These are phyloP conservation scores for Talaromyces sp. DNA, from an alignment of 2,329 filamentous ascomycete species.

Conservation along the genomic window DNA sequence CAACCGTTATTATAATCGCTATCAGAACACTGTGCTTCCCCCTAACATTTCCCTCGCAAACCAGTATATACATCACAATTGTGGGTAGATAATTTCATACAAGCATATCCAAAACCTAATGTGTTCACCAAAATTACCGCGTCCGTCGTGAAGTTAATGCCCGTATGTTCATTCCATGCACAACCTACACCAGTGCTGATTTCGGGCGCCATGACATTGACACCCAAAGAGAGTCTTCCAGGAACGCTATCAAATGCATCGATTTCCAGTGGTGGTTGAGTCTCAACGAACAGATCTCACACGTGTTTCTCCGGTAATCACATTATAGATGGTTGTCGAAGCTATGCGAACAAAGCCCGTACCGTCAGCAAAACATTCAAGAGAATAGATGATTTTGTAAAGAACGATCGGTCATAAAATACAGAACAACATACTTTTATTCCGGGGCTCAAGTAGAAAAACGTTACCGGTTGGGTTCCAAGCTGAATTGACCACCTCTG, in stretches of 20 bases:
- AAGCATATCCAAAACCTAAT: background rate
- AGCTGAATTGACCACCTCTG: constrained; percentile 11
- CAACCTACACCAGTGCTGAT: background rate
- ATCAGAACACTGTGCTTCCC: background rate
- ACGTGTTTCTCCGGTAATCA: constrained; percentile 16
- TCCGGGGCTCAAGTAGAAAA: background rate
- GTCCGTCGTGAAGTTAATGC: background rate
- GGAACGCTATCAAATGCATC: background rate
- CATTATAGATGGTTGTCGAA: constrained; percentile 14
- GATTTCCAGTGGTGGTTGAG: background rate
- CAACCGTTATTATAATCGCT: background rate
- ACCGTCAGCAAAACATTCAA: background rate
- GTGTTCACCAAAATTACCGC: background rate
- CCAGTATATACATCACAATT: background rate
- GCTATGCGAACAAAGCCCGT: background rate
- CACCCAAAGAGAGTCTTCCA: background rate
- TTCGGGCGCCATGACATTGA: background rate
- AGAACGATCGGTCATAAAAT: background rate
- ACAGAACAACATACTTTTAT: background rate
- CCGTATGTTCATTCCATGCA: background rate
- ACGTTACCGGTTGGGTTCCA: constrained; percentile 4
- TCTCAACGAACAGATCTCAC: constrained; percentile 2
- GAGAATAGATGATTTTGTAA: background rate
- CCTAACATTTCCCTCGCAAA: background rate
- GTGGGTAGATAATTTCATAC: background rate